Conservation (phyloP, 2,329 filamentous ascomycete species). For the Aaosphaeria arxii region DNA sequence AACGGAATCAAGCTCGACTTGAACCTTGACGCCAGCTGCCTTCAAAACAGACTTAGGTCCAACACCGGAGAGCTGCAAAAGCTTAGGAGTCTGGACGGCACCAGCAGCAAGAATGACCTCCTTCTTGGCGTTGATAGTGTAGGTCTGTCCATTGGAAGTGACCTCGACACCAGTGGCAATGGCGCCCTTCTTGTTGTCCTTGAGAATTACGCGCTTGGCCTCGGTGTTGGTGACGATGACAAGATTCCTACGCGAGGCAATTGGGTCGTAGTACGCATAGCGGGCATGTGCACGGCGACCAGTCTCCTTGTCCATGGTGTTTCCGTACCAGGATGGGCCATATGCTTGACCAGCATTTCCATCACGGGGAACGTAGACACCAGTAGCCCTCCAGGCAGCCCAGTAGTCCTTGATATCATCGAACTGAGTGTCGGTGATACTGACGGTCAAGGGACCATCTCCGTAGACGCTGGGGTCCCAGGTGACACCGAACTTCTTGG, state of each 20-base stretch:
- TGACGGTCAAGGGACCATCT: conserved; percentile 21
- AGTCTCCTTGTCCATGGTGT: conserved; percentile 24
- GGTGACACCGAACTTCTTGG: conserved; percentile 22
- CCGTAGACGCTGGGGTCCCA: conserved; percentile 22
- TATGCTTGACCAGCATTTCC: conserved; percentile 21
- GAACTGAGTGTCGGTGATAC: conserved; percentile 24
- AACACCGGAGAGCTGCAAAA: conserved; percentile 37
- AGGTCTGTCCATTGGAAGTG: conserved; percentile 11
- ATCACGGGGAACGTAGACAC: conserved; percentile 13
- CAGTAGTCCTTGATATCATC: conserved; percentile 23
- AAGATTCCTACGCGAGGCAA: conserved; percentile 20
- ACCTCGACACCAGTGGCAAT: conserved; percentile 18
- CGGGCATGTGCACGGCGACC: conserved; percentile 21
- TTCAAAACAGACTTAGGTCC: conserved; percentile 20
- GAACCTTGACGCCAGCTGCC: conserved; percentile 21
- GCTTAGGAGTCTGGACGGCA: conserved; percentile 55
- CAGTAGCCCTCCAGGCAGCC: conserved; percentile 20
- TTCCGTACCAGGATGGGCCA: conserved; percentile 18
- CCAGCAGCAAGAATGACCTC: conserved; percentile 62
- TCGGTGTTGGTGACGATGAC: conserved; percentile 11
- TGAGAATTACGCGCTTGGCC: conserved; percentile 19
- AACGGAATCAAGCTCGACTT: conserved; percentile 24
- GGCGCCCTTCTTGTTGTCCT: conserved; percentile 7
- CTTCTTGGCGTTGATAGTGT: conserved; percentile 20
- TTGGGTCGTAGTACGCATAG: conserved; percentile 29